Evolutionary conservation across 495 filamentous ascomycete genomes (phyloP), one percentile per base, ranked within the genome.

Genomic region (Penicillium nucicola): DNA sequence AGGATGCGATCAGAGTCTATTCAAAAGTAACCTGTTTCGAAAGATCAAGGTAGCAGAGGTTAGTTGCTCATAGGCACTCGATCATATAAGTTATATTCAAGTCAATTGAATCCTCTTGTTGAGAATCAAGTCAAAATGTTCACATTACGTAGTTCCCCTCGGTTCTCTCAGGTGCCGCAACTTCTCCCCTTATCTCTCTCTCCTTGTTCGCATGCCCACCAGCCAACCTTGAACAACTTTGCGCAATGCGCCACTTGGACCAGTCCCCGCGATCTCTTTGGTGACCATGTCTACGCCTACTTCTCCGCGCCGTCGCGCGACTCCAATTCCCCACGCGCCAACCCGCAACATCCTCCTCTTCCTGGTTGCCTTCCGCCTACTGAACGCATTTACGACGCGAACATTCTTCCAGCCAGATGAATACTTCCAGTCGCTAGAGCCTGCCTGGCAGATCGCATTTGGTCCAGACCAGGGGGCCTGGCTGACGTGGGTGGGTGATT

Each of bases 371-470:
- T 78, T 97, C 41, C 90, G 93, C 45, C 78, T 95, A 42, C 61
- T 89, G 64, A 97, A 97, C 70, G 84, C 91, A n/a, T 74, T 96
- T 48, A 81, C 74, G 42, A 74, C 95, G 33, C 77, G 83, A 42
- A 97, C 93, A n/a, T 99, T 96, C 66, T 99, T 99, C 74, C 93
- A 99, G 67, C 93, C 93, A n/a, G 93, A 99, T 73, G 93, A 99
- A 66, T 97, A 88, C 75, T 99, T 91, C 56, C 93, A 99, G 62
- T 88, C 91, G 5, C 78, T 99, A 10, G 93, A 99, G 64, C 95
- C 93, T 32, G 93, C 93, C 53, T 97, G 92, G 92, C 77, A 85
- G 65, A 75, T 92, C 38, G 86, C 88, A 0, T 97, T 97, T 72
- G 92, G 90, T 8, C 53, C 66, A 12, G 65, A 79, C 14, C 85